Percentiles rank a stretch among this genome's conserved stretches.
phyloP scores from a whole-genome alignment of 805 yeast species.

The Cyberlindnera amylophila region DNA sequence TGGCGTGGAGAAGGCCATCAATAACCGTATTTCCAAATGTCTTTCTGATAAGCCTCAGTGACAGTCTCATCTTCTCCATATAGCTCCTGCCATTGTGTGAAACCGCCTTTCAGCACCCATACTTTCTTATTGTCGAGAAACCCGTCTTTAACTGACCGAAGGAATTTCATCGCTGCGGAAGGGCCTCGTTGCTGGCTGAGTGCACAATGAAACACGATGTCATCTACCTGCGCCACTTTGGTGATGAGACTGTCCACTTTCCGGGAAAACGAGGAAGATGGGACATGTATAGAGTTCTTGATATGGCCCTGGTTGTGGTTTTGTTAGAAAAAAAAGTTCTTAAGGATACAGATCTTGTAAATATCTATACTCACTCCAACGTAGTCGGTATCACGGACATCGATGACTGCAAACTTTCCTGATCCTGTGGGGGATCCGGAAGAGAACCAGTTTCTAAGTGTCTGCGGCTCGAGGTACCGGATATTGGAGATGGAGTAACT shows the following conservation, averaged over 20 bases:
- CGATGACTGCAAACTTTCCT: constrained; percentile 56
- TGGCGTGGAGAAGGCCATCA: no score
- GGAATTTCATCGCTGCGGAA: constrained; percentile 64
- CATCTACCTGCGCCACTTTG: constrained; percentile 29
- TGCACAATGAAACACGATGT: constrained; percentile 86
- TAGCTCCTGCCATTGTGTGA: constrained; percentile 71
- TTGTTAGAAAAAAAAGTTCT: constrained; percentile 13
- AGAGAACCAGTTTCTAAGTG: constrained; percentile 44
- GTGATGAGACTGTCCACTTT: constrained; percentile 27
- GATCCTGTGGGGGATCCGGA: constrained; percentile 35
- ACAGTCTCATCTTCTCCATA: constrained; percentile 65
- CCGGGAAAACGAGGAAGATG: constrained; percentile 42
- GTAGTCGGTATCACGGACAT: constrained; percentile 81
- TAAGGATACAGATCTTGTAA: no score
- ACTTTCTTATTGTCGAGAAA: constrained; percentile 41
- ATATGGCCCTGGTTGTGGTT: constrained; percentile 51
- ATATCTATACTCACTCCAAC: constrained; percentile 70
- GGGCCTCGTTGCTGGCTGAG: constrained; percentile 93
- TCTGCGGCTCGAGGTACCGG: constrained; percentile 42
- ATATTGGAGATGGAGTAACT: constrained; percentile 33
- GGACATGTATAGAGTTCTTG: constrained; percentile 48
- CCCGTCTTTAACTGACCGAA: constrained; percentile 29
- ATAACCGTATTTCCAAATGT: constrained; percentile 35
- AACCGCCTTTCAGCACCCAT: constrained; percentile 81
- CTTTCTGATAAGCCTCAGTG: constrained; percentile 57